Percentiles rank a stretch among this genome's conserved stretches.
Evolutionary conservation across 371 early-diverging fungal genomes (phyloP).

Genomic region (Phascolomyces articulosus): DNA sequence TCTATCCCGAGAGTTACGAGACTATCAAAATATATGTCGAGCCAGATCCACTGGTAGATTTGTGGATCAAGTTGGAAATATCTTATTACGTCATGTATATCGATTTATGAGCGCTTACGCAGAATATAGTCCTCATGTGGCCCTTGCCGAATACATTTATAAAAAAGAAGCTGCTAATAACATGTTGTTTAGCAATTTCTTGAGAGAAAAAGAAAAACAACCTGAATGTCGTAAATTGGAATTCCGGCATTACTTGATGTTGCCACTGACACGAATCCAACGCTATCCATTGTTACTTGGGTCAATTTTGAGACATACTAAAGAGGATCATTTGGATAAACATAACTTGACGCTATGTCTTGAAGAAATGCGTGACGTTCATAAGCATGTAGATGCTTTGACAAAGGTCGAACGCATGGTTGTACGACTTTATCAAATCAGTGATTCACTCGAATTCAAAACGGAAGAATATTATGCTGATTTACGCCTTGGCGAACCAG

Average conservation of each 20-base stretch:
- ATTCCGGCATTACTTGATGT: slow-evolving; percentile 53
- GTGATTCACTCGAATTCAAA: slow-evolving; percentile 47
- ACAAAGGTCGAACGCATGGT: slow-evolving; percentile 29
- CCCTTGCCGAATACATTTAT: slow-evolving; percentile 78
- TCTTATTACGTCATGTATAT: slow-evolving; percentile 73
- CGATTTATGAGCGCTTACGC: slow-evolving; percentile 76
- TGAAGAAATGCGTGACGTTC: slow-evolving; percentile 68
- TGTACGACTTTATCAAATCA: slow-evolving; percentile 34
- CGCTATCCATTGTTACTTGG: slow-evolving; percentile 87
- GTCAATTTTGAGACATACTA: slow-evolving; percentile 79
- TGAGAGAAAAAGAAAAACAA: slow-evolving; percentile 63
- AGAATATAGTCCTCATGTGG: slow-evolving; percentile 86
- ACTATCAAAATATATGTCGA: slow-evolving; percentile 67
- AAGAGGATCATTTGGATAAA: slow-evolving; percentile 75
- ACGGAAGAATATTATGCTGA: slow-evolving; percentile 39
- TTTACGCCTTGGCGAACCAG: slow-evolving; percentile 69
- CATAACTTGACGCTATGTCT: slow-evolving; percentile 60
- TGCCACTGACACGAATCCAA: slow-evolving; percentile 86
- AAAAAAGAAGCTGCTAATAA: slow-evolving; percentile 76
- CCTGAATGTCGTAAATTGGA: slow-evolving; percentile 73
- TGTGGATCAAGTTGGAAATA: slow-evolving; percentile 85
- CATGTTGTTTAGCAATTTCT: slow-evolving; percentile 71
- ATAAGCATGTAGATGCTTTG: slow-evolving; percentile 50
- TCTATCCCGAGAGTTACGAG: slow-evolving; percentile 69
- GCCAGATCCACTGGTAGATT: slow-evolving; percentile 51